These are phyloP conservation scores for Leucosporidium scottii DNA, from an alignment of 768 basidiomycete genomes.

Conservation along the genomic window DNA sequence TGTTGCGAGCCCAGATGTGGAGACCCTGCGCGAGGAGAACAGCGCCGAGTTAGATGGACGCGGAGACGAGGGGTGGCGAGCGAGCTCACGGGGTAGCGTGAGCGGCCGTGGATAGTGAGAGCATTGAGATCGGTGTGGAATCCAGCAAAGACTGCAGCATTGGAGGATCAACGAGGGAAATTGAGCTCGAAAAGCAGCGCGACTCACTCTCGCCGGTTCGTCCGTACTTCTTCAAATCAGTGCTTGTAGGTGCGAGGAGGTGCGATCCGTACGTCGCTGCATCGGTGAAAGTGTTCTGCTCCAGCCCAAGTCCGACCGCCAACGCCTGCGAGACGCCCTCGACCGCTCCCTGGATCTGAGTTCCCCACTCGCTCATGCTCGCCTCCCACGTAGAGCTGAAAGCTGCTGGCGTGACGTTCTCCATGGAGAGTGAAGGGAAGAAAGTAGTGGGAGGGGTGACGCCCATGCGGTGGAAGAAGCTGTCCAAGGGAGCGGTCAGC, in stretches of 20 bases:
- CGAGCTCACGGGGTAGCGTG: slow-evolving; percentile 55
- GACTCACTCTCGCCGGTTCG: slow-evolving; percentile 57
- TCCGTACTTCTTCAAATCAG: slow-evolving; percentile 74
- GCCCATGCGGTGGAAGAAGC: slow-evolving; percentile 45
- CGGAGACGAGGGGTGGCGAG: too few relatives aligned
- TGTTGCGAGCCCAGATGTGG: slow-evolving; percentile 91
- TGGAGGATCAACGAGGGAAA: not conserved
- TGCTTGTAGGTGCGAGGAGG: slow-evolving; percentile 86
- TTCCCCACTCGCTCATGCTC: slow-evolving; percentile 79
- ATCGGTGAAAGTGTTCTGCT: slow-evolving; percentile 58
- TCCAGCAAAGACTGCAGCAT: slow-evolving; percentile 61
- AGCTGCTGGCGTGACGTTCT: slow-evolving; percentile 70
- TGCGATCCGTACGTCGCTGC: slow-evolving; percentile 89
- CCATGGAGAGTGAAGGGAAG: slow-evolving; percentile 68
- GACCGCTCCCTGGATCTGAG: slow-evolving; percentile 77
- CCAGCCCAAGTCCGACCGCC: slow-evolving; percentile 71
- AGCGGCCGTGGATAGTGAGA: slow-evolving; percentile 81
- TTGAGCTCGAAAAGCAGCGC: not conserved
- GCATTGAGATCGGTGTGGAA: slow-evolving; percentile 94
- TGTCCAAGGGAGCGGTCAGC: not conserved
- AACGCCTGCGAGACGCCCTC: slow-evolving; percentile 81
- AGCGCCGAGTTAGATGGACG: too few relatives aligned
- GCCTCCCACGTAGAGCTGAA: slow-evolving; percentile 61
- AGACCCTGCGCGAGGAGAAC: slow-evolving; percentile 50
- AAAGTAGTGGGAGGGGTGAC: slow-evolving; percentile 40